Percentiles rank a stretch among this genome's conserved stretches.
Conservation (phyloP, 148 eudicot genomes). For the Tetragonia tetragonoides region DNA sequence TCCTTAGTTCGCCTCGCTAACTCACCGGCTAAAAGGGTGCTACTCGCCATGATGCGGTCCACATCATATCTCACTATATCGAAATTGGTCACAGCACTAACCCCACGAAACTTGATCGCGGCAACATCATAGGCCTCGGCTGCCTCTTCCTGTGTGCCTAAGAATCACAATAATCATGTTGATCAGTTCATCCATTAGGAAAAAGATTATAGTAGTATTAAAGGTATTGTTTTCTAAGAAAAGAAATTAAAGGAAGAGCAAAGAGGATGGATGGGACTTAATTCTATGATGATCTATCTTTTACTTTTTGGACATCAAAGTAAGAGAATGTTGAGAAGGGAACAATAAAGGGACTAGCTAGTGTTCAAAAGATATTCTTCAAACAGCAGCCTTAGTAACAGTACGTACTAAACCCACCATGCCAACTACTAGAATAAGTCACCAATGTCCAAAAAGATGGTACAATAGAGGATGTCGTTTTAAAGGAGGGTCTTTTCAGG, state of each 20-base stretch:
- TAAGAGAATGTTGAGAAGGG: conserved; percentile 33
- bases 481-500: conserved; percentile 14
- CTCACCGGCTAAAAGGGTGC: conserved; percentile 70
- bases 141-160: conserved; percentile 97
- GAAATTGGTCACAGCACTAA: conserved; percentile 81
- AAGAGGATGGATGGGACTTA: conserved; percentile 7
- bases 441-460: conserved; percentile 34
- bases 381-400: conserved; percentile 23
- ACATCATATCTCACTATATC: conserved; percentile 76
- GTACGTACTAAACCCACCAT: not conserved
- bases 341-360: conserved; percentile 12
- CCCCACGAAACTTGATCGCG: conserved; percentile 85
- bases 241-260: conserved; percentile 8
- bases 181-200: not conserved
- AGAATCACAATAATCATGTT: not conserved
- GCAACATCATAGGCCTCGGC: conserved; percentile 98
- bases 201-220: conserved; percentile 14
- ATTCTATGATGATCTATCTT: not conserved
- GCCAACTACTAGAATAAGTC: not conserved
- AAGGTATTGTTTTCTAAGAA: conserved; percentile 16
- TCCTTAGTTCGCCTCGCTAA: conserved; percentile 64
- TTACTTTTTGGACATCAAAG: conserved; percentile 25
- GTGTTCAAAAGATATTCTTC: conserved; percentile 33
- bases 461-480: conserved; percentile 22
- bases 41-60: conserved; percentile 81